These are phyloP conservation scores for Tricholoma furcatifolium DNA, from an alignment of 768 basidiomycete genomes.

Conservation along the genomic window DNA sequence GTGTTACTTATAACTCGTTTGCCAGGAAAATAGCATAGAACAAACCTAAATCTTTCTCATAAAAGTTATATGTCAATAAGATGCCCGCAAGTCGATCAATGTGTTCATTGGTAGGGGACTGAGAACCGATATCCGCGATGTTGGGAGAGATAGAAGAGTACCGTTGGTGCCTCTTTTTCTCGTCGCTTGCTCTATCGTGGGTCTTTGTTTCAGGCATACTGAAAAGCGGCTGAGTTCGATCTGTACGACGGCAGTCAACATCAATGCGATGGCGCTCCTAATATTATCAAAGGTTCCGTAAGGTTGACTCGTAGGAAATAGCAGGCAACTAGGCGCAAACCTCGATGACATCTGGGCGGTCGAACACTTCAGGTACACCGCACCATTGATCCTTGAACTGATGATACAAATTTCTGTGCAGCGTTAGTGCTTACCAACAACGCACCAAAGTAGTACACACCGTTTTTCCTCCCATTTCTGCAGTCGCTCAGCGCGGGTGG, in stretches of 20 bases:
- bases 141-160: slow-evolving; percentile 77
- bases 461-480: slow-evolving; percentile 61
- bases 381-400: slow-evolving; percentile 80
- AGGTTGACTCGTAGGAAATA: not conserved
- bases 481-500: slow-evolving; percentile 58
- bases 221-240: slow-evolving; percentile 91
- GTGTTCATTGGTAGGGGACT: slow-evolving; percentile 88
- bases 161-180: slow-evolving; percentile 53
- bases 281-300: not conserved
- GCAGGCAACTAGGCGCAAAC: slow-evolving; percentile 36
- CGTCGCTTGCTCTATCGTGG: slow-evolving; percentile 41
- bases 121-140: slow-evolving; percentile 74
- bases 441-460: slow-evolving; percentile 30
- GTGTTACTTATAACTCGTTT: slow-evolving; percentile 1
- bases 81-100: slow-evolving; percentile 86
- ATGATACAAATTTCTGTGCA: slow-evolving; percentile 62
- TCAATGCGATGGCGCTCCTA: slow-evolving; percentile 92
- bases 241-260: slow-evolving; percentile 96
- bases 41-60: slow-evolving; percentile 84
- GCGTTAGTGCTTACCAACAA: not conserved
- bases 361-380: slow-evolving; percentile 78
- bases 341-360: slow-evolving; percentile 78
- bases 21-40: slow-evolving; percentile 12
- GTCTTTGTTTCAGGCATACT: slow-evolving; percentile 39
- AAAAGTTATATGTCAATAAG: slow-evolving; percentile 88